Conservation (phyloP, 1,139 yeast species). For the Magnusiomyces starmeri region DNA sequence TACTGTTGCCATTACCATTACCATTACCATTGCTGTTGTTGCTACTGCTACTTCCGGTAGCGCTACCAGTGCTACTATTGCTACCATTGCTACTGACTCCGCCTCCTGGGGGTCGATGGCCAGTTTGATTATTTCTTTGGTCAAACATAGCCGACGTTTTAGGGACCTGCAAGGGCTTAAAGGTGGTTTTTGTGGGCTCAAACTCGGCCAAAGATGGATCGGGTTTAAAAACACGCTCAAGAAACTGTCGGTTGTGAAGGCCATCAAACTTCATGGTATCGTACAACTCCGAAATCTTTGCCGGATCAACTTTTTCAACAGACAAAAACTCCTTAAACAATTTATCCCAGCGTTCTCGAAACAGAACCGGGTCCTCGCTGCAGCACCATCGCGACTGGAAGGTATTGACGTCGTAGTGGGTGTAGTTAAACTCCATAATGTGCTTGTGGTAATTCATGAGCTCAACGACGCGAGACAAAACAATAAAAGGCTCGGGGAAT, state of each 20-base stretch:
- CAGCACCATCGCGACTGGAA: constrained; percentile 92
- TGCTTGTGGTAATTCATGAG: constrained; percentile 87
- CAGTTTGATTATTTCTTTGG: background rate
- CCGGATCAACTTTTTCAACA: constrained; percentile 95
- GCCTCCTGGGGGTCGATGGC: background rate
- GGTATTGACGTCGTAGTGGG: constrained; percentile 52
- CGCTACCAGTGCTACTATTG: background rate
- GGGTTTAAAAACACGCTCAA: constrained; percentile 74
- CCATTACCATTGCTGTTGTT: no score
- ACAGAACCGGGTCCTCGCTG: constrained; percentile 84
- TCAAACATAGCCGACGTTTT: background rate
- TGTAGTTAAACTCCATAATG: constrained; percentile 78
- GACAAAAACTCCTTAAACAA: constrained; percentile 85
- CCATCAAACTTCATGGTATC: constrained; percentile 99
- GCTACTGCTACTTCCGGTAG: no score
- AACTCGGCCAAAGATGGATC: constrained; percentile 38
- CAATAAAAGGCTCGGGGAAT: constrained; percentile 95
- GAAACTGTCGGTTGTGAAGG: constrained; percentile 82
- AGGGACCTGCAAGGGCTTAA: constrained; percentile 6
- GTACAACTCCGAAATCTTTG: constrained; percentile 90
- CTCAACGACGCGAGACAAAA: constrained; percentile 87
- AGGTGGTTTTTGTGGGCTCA: constrained; percentile 27
- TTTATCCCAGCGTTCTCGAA: constrained; percentile 96
- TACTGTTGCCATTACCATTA: no score
- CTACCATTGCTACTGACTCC: no score